Percentiles rank a stretch among this genome's conserved stretches.
Conservation (phyloP, 768 basidiomycete species). For the Rhodotorula graminis region DNA sequence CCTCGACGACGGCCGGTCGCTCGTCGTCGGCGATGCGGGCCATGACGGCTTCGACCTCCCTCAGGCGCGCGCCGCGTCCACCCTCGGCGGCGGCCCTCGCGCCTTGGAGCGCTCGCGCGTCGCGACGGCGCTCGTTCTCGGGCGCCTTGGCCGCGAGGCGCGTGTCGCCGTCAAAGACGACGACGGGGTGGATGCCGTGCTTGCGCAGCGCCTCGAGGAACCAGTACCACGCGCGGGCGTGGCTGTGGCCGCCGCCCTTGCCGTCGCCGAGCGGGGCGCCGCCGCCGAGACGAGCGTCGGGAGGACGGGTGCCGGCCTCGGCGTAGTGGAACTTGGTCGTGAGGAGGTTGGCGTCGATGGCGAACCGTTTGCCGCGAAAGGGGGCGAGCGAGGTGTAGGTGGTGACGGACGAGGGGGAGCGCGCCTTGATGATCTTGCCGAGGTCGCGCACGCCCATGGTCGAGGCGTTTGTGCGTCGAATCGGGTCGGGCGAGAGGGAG, state of each 20-base stretch:
- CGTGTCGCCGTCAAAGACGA: slow-evolving; percentile 36
- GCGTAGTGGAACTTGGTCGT: slow-evolving; percentile 27
- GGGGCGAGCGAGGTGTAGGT: slow-evolving; percentile 2
- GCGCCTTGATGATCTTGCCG: not conserved
- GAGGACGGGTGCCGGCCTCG: too few species aligned
- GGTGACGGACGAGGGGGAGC: slow-evolving; percentile 4
- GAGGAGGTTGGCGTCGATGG: slow-evolving; percentile 36
- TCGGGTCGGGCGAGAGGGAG: too few species aligned
- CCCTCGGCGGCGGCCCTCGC: slow-evolving; percentile 10
- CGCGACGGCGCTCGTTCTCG: slow-evolving; percentile 12
- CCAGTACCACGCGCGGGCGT: slow-evolving; percentile 23
- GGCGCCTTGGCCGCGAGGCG: slow-evolving; percentile 19
- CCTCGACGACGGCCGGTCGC: not conserved
- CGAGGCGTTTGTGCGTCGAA: too few species aligned
- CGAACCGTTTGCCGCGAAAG: slow-evolving; percentile 16
- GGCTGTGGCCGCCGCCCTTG: not conserved
- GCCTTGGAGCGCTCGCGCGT: slow-evolving; percentile 11
- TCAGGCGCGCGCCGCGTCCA: not conserved
- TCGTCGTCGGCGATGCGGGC: not conserved
- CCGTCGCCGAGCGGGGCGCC: too few species aligned
- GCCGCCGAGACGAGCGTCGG: too few species aligned
- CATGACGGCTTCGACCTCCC: slow-evolving; percentile 1
- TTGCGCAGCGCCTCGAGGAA: slow-evolving; percentile 16
- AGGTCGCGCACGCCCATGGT: slow-evolving; percentile 34
- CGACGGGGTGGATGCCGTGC: slow-evolving; percentile 16